phyloP scores from a whole-genome alignment of 2,329 filamentous ascomycete species.

The Aureobasidium sp. region DNA sequence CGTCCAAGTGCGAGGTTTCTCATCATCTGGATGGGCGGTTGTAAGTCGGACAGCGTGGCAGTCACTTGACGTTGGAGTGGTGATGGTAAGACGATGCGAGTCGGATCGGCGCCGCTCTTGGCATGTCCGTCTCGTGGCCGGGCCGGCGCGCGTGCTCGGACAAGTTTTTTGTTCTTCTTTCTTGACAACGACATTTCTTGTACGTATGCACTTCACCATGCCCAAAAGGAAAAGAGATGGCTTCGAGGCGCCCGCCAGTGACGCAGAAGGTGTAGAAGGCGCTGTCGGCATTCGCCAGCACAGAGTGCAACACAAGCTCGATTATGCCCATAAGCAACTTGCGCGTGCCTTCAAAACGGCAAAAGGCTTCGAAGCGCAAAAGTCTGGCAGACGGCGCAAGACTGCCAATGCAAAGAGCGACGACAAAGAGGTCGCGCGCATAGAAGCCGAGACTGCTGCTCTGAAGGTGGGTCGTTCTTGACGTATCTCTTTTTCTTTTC shows the following conservation, averaged over 20 bases:
- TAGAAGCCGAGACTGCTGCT: constrained; percentile 56
- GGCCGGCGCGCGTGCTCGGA: background rate
- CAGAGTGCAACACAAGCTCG: constrained; percentile 47
- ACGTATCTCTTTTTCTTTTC: background rate
- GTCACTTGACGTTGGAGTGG: constrained; percentile 13
- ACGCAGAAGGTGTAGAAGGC: constrained; percentile 20
- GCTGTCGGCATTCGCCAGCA: constrained; percentile 26
- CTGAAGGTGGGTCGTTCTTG: constrained; percentile 42
- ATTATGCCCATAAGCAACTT: constrained; percentile 52
- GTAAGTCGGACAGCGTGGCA: background rate
- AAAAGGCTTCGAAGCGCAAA: constrained; percentile 72
- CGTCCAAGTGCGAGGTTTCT: background rate
- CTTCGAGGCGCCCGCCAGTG: constrained; percentile 16
- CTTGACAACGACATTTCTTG: background rate
- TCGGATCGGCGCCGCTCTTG: background rate
- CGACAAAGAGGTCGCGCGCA: constrained; percentile 44
- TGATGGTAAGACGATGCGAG: constrained; percentile 5
- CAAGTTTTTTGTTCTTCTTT: constrained; percentile 8
- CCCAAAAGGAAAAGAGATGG: constrained; percentile 27
- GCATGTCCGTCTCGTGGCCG: background rate
- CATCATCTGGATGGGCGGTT: background rate
- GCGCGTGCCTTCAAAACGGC: constrained; percentile 62
- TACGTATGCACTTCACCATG: constrained; percentile 20
- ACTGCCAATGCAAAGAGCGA: constrained; percentile 42
- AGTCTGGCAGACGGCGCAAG: constrained; percentile 57